phyloP scores from a whole-genome alignment of 345 rosid genomes.

The Salix koriyanagi region DNA sequence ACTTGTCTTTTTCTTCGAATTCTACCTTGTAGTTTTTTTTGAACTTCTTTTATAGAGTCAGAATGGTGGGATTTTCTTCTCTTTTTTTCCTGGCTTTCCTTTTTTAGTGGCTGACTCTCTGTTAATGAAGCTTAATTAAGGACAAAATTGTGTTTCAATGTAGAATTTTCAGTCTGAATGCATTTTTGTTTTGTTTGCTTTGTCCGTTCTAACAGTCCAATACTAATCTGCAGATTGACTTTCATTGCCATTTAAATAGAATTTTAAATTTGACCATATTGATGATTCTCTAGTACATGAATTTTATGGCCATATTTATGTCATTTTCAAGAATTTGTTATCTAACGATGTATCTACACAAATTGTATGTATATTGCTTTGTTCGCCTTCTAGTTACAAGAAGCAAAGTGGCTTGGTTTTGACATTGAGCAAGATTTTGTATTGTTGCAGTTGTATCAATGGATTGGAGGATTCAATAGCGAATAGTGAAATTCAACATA shows the following conservation, averaged over 20 bases:
- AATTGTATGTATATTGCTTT: not conserved
- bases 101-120: not conserved
- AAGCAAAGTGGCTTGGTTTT: constrained; percentile 1
- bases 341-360: not conserved
- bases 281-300: not conserved
- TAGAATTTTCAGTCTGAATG: constrained; percentile 14
- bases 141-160: not conserved
- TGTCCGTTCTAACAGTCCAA: not conserved
- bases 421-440: constrained; percentile 13
- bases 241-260: constrained; percentile 11
- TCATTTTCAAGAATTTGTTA: not conserved
- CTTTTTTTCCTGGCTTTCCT: not conserved
- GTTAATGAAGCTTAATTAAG: not conserved
- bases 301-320: not conserved
- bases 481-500: constrained; percentile 12
- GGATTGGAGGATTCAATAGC: constrained; percentile 39
- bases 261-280: constrained; percentile 16
- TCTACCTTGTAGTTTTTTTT: not conserved
- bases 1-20: not conserved
- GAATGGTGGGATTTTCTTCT: not conserved
- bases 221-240: constrained; percentile 13
- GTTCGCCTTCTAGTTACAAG: constrained; percentile 1
- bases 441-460: constrained; percentile 41
- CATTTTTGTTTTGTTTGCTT: constrained; percentile 6
- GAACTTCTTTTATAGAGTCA: not conserved